A percentile compares a stretch with the other conserved stretches of the same genome.
phyloP scores from a whole-genome alignment of 805 yeast genomes.

The Saccharomycopsis oosterbeekiorum region DNA sequence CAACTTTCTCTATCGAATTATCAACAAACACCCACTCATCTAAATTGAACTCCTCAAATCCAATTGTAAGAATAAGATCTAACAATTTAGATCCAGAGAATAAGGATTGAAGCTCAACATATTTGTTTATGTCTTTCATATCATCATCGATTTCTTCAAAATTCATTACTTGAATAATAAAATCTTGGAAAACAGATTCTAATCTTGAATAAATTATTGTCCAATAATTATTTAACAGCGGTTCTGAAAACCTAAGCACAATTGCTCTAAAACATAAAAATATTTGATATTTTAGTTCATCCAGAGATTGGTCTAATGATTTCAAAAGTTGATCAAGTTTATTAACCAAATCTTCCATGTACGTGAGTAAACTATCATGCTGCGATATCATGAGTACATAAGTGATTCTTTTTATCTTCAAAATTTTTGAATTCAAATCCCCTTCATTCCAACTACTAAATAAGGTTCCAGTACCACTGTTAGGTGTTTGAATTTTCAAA shows the following conservation, averaged over 20 bases:
- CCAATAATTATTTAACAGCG: slow-evolving; percentile 66
- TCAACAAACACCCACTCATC: slow-evolving; percentile 81
- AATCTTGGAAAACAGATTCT: slow-evolving; percentile 37
- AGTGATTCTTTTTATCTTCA: slow-evolving; percentile 50
- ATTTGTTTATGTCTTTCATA: slow-evolving; percentile 21
- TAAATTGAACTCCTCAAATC: slow-evolving; percentile 67
- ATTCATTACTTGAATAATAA: slow-evolving; percentile 28
- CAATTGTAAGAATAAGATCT: slow-evolving; percentile 60
- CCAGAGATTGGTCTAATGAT: slow-evolving; percentile 21
- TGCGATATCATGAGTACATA: slow-evolving; percentile 57
- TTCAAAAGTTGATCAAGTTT: slow-evolving; percentile 33
- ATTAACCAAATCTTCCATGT: slow-evolving; percentile 38
- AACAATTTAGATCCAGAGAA: slow-evolving; percentile 66
- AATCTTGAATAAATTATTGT: slow-evolving; percentile 53
- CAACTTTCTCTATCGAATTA: slow-evolving; percentile 52
- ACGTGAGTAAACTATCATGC: slow-evolving; percentile 40
- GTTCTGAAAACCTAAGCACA: slow-evolving; percentile 48
- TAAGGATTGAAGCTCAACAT: slow-evolving; percentile 29
- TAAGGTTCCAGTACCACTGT: slow-evolving; percentile 43
- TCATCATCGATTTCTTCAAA: slow-evolving; percentile 18
- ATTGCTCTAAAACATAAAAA: slow-evolving; percentile 56
- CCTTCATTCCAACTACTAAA: slow-evolving; percentile 64
- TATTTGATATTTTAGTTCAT: slow-evolving; percentile 35
- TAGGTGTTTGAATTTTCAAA: slow-evolving; percentile 38
- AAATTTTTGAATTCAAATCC: slow-evolving; percentile 44